Percentiles rank a stretch among this genome's conserved stretches.
phyloP scores from a whole-genome alignment of 2,329 filamentous ascomycete genomes.

The Fusarium lateritium region DNA sequence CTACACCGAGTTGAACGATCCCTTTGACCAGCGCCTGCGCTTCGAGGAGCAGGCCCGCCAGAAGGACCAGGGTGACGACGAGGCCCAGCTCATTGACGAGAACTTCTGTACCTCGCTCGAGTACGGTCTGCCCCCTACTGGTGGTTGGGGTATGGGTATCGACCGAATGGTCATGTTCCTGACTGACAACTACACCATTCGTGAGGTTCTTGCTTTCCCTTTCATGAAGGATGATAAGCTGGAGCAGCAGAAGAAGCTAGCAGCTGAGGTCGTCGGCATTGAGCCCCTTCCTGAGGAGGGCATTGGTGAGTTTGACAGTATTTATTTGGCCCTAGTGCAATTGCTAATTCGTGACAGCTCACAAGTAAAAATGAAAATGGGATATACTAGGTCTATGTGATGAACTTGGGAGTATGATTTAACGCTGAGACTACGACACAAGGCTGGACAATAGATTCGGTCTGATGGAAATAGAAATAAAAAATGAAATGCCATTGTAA shows the following conservation, averaged over 20 bases:
- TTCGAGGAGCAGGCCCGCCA: slow-evolving; percentile 93
- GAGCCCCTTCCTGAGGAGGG: slow-evolving; percentile 49
- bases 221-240: slow-evolving; percentile 86
- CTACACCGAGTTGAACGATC: slow-evolving; percentile 94
- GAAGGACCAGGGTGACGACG: slow-evolving; percentile 97
- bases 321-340: not conserved
- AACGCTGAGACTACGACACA: slow-evolving; percentile 47
- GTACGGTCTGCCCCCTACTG: slow-evolving; percentile 92
- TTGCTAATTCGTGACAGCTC: slow-evolving; percentile 40
- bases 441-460: slow-evolving; percentile 15
- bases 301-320: slow-evolving; percentile 43
- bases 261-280: slow-evolving; percentile 48
- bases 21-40: slow-evolving; percentile 91
- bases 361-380: slow-evolving; percentile 42
- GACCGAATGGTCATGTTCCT: slow-evolving; percentile 96
- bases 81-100: slow-evolving; percentile 96
- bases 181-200: slow-evolving; percentile 93
- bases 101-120: slow-evolving; percentile 93
- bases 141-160: slow-evolving; percentile 96
- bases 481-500: slow-evolving; percentile 28
- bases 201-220: slow-evolving; percentile 96
- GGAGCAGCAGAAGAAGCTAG: slow-evolving; percentile 69
- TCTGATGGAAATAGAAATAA: slow-evolving; percentile 32
- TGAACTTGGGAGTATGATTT: slow-evolving; percentile 25
- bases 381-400: slow-evolving; percentile 12